A percentile compares a stretch with the other conserved stretches of the same genome.
These are phyloP conservation scores for Puccinellia tenuiflora DNA, from an alignment of 176 grass and related monocot species.

Conservation along the genomic window DNA sequence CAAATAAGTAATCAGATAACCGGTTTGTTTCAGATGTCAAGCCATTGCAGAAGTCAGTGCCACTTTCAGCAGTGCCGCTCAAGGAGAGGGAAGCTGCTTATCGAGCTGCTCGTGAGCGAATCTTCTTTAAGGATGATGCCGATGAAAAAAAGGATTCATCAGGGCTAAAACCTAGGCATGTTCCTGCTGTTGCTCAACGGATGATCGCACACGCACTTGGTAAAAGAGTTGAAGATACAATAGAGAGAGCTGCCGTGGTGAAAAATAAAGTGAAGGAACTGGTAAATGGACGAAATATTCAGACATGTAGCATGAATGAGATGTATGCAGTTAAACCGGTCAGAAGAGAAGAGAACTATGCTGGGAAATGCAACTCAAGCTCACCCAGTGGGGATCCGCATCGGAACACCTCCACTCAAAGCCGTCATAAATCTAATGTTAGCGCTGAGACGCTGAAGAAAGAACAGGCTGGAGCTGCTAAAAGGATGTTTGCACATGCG, in stretches of 20 bases:
- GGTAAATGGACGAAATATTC: background rate
- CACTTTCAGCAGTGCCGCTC: conserved; percentile 31
- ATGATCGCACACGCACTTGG: conserved; percentile 97
- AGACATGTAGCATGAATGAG: background rate
- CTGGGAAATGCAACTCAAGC: conserved; percentile 5
- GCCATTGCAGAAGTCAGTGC: conserved; percentile 12
- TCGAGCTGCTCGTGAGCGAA: conserved; percentile 65
- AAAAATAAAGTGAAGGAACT: conserved; percentile 32
- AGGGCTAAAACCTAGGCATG: conserved; percentile 41
- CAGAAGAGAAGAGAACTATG: background rate
- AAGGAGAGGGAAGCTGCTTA: conserved; percentile 88
- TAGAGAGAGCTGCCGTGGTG: conserved; percentile 4
- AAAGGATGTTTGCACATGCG: conserved; percentile 81
- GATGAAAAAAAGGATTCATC: conserved; percentile 21
- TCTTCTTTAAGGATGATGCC: conserved; percentile 44
- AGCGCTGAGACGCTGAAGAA: conserved; percentile 62
- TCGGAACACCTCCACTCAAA: background rate
- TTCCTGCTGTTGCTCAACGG: conserved; percentile 62
- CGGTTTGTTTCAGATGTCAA: conserved; percentile 20
- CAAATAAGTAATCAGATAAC: too few relatives aligned
- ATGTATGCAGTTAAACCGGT: background rate
- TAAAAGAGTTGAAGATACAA: conserved; percentile 40
- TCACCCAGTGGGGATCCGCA: background rate
- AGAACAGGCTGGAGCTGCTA: conserved; percentile 73
- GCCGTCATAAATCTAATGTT: background rate